These are phyloP conservation scores for Botrytis porri DNA, from an alignment of 2,329 filamentous ascomycete species.

Conservation along the genomic window DNA sequence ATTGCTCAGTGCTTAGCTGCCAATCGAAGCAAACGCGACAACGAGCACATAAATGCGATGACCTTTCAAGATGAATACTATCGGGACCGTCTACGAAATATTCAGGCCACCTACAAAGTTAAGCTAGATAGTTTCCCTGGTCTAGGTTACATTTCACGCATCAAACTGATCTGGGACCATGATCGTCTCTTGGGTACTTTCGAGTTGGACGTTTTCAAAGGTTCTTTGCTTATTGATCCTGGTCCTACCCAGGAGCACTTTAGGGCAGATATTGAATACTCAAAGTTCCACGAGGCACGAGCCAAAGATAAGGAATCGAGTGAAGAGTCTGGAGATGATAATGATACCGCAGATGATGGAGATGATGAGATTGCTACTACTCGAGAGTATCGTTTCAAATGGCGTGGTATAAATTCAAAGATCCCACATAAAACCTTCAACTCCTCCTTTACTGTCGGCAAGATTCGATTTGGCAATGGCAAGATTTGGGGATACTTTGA, in stretches of 20 bases:
- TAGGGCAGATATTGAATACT: conserved; percentile 11
- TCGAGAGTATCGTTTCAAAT: conserved; percentile 8
- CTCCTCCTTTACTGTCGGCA: background rate
- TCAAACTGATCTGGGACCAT: conserved; percentile 14
- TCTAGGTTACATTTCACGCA: background rate
- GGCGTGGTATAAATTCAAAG: conserved; percentile 2
- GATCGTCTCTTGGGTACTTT: conserved; percentile 9
- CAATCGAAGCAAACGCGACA: conserved; percentile 4
- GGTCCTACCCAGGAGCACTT: conserved; percentile 9
- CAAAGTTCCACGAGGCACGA: conserved; percentile 8
- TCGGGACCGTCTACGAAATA: conserved; percentile 6
- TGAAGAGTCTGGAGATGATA: background rate
- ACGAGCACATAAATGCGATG: conserved; percentile 1
- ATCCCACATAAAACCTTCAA: background rate
- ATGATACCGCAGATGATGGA: background rate
- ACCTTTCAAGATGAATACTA: conserved; percentile 2
- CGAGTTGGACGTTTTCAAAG: background rate
- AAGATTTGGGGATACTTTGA: conserved; percentile 11
- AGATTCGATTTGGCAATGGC: conserved; percentile 7
- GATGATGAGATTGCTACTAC: conserved; percentile 11
- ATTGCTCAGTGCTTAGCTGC: background rate
- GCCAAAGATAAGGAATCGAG: conserved; percentile 1
- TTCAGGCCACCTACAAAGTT: conserved; percentile 11
- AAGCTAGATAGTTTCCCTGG: background rate
- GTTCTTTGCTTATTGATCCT: conserved; percentile 4